Evolutionary conservation across 257 asterid species (phyloP).

Genomic region (Lycium barbarum): DNA sequence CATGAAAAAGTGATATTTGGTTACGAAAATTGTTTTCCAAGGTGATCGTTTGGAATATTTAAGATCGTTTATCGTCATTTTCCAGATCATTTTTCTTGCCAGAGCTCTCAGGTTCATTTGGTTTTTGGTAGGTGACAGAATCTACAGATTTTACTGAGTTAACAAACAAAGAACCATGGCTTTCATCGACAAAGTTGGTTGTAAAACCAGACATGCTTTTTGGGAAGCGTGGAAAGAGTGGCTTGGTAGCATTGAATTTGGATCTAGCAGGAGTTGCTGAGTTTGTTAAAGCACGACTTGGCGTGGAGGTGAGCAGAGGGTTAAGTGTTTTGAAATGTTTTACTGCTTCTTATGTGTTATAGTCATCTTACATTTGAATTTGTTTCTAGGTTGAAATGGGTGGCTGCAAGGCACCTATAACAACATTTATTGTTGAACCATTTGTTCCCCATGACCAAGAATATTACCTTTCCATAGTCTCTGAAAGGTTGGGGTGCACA

Average conservation of each 20-base stretch:
- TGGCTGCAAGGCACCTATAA: conserved; percentile 91
- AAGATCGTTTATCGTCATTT: neutral
- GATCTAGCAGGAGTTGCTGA: conserved; percentile 88
- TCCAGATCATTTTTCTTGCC: neutral
- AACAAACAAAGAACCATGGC: conserved; percentile 83
- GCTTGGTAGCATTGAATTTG: conserved; percentile 81
- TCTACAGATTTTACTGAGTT: conserved; percentile 80
- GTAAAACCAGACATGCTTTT: conserved; percentile 95
- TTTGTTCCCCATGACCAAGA: conserved; percentile 89
- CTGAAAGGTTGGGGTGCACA: conserved; percentile 87
- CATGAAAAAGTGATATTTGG: neutral
- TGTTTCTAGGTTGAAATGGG: conserved; percentile 86
- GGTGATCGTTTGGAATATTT: neutral
- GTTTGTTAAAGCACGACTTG: conserved; percentile 86
- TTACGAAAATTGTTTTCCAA: neutral
- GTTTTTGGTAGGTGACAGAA: conserved; percentile 58
- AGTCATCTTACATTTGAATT: conserved; percentile 36
- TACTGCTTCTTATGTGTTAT: conserved; percentile 28
- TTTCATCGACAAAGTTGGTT: conserved; percentile 85
- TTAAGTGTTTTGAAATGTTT: conserved; percentile 23
- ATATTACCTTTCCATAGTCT: conserved; percentile 78
- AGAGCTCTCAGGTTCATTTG: conserved; percentile 10
- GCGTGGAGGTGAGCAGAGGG: conserved; percentile 69
- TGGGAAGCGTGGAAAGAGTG: conserved; percentile 96
- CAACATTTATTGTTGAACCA: conserved; percentile 93